Evolutionary conservation across 2,329 filamentous ascomycete species (phyloP).

Genomic region (Samsoniella hepiali): DNA sequence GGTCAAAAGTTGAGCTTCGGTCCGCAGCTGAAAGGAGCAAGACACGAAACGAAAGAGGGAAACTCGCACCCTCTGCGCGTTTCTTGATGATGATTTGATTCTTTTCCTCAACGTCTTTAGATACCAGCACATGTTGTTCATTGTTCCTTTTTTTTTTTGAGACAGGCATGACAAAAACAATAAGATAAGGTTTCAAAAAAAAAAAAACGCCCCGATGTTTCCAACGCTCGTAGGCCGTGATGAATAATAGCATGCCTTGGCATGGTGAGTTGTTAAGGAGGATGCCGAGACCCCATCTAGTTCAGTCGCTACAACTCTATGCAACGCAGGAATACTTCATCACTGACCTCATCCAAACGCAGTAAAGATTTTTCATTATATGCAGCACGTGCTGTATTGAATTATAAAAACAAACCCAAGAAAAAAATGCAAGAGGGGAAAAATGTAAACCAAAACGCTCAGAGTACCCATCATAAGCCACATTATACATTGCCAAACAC

Average conservation of each 20-base stretch:
- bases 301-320: too few species aligned
- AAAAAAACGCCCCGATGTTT: background rate
- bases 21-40: too few species aligned
- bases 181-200: background rate
- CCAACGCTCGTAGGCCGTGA: too few species aligned
- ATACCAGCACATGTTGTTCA: conserved; percentile 7
- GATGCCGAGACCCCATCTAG: too few species aligned
- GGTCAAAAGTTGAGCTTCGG: too few species aligned
- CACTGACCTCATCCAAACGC: background rate
- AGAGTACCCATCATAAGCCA: background rate
- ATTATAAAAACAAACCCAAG: background rate
- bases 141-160: background rate
- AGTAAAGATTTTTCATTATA: background rate
- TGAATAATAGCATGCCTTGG: too few species aligned
- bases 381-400: too few species aligned
- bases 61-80: background rate
- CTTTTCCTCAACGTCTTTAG: conserved; percentile 1
- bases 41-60: background rate
- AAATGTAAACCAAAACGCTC: background rate
- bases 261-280: too few species aligned
- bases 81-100: background rate
- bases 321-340: background rate
- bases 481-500: background rate
- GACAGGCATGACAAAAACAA: conserved; percentile 6
- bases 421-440: background rate